Evolutionary conservation across 345 rosid genomes (phyloP).

Genomic region (Cochlearia excelsa): DNA sequence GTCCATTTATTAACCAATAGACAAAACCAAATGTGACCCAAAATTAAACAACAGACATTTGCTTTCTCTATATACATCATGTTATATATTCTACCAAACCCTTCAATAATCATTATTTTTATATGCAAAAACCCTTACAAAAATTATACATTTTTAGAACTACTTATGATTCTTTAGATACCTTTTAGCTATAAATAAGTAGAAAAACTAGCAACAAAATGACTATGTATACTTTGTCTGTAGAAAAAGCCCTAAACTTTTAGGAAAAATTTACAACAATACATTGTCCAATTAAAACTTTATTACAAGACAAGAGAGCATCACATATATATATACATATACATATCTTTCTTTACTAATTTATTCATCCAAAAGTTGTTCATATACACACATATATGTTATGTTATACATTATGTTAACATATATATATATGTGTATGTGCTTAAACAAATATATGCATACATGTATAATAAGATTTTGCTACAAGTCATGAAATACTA

Average conservation of each 20-base stretch:
- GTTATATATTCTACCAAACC: neutral
- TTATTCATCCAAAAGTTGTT: neutral
- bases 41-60: constrained; percentile 18
- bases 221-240: constrained; percentile 2
- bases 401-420: too few species aligned
- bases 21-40: constrained; percentile 29
- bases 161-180: neutral
- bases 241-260: constrained; percentile 15
- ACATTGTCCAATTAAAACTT: too few species aligned
- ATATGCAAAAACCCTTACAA: neutral
- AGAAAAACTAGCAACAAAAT: neutral
- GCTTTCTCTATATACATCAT: constrained; percentile 1
- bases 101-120: constrained; percentile 2
- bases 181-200: neutral
- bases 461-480: constrained; percentile 18
- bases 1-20: constrained; percentile 21
- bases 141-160: constrained; percentile 8
- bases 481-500: neutral
- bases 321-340: too few species aligned
- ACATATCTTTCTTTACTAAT: neutral
- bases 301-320: too few species aligned
- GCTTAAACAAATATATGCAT: neutral
- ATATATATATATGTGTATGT: neutral
- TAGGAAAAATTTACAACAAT: neutral
- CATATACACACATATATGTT: constrained; percentile 1